Conservation (phyloP, 139 green algal species). For the Chlamydomonas asymmetrica region DNA sequence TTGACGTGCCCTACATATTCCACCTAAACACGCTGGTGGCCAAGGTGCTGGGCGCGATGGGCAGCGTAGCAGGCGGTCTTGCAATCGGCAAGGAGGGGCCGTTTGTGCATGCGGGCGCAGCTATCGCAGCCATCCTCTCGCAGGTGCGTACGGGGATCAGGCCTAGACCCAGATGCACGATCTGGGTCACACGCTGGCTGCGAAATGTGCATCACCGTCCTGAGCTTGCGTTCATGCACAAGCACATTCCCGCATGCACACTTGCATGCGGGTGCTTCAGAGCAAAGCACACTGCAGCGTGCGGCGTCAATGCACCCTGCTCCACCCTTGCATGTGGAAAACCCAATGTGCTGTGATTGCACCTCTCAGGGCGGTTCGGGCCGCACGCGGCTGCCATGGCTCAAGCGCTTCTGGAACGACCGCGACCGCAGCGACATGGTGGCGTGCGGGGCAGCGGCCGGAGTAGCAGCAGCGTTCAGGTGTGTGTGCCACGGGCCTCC, state of each 20-base stretch:
- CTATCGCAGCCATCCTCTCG: slow-evolving; percentile 62
- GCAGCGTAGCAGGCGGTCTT: slow-evolving; percentile 75
- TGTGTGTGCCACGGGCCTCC: no score
- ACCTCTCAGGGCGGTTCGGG: slow-evolving; percentile 34
- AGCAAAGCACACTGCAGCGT: background rate
- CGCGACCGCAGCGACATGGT: slow-evolving; percentile 74
- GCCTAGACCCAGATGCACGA: no score
- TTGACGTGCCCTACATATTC: slow-evolving; percentile 77
- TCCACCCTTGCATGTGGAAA: no score
- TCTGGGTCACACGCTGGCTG: no score
- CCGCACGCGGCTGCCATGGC: slow-evolving; percentile 24
- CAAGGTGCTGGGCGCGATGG: slow-evolving; percentile 59
- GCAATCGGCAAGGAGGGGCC: slow-evolving; percentile 86
- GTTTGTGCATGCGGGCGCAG: slow-evolving; percentile 78
- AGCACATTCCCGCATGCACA: background rate
- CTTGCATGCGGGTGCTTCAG: background rate
- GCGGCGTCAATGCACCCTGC: no score
- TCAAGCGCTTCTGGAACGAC: slow-evolving; percentile 75
- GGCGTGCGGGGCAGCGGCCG: slow-evolving; percentile 71
- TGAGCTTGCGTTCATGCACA: background rate
- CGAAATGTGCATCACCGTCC: no score
- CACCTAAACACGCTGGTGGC: slow-evolving; percentile 71
- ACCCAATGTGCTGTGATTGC: background rate
- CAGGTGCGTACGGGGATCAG: slow-evolving; percentile 52
- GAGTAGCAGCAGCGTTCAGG: slow-evolving; percentile 84